Percentiles rank a stretch among this genome's conserved stretches.
Conservation (phyloP, 1,284 basidiomycete genomes). For the Flammula alnicola region DNA sequence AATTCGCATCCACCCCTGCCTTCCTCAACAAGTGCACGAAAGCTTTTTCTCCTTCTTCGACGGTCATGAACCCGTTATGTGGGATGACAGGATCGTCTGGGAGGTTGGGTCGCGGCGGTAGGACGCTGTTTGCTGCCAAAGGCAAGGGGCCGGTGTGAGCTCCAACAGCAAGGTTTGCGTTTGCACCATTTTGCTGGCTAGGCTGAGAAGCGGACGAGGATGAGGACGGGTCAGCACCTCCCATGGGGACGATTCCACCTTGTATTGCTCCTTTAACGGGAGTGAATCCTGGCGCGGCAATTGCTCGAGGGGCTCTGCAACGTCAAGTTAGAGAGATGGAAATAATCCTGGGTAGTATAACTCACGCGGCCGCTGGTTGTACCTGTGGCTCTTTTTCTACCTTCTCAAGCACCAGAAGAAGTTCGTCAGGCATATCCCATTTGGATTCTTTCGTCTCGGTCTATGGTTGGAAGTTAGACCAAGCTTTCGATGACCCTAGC, state of each 20-base stretch:
- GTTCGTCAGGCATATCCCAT: constrained; percentile 94
- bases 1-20: constrained; percentile 87
- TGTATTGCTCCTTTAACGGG: constrained; percentile 45
- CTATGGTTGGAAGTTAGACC: constrained; percentile 39
- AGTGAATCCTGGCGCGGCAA: constrained; percentile 43
- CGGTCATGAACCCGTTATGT: constrained; percentile 83
- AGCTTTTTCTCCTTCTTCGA: constrained; percentile 92
- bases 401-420: constrained; percentile 79
- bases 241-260: constrained; percentile 47
- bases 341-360: constrained; percentile 5
- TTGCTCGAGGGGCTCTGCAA: constrained; percentile 30
- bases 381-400: constrained; percentile 73
- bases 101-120: constrained; percentile 77
- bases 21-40: constrained; percentile 90
- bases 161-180: constrained; percentile 49
- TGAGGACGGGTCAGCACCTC: constrained; percentile 47
- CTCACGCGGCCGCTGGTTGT: constrained; percentile 33
- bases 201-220: constrained; percentile 44
- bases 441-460: constrained; percentile 88
- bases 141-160: constrained; percentile 59
- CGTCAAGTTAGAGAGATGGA: constrained; percentile 2
- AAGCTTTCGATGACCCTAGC: neutral
- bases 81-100: constrained; percentile 87
- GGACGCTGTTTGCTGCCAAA: constrained; percentile 57
- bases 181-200: constrained; percentile 47